Base-by-base conservation (phyloP, 257 asterid species). In the Dorcoceras hygrometricum region DNA sequence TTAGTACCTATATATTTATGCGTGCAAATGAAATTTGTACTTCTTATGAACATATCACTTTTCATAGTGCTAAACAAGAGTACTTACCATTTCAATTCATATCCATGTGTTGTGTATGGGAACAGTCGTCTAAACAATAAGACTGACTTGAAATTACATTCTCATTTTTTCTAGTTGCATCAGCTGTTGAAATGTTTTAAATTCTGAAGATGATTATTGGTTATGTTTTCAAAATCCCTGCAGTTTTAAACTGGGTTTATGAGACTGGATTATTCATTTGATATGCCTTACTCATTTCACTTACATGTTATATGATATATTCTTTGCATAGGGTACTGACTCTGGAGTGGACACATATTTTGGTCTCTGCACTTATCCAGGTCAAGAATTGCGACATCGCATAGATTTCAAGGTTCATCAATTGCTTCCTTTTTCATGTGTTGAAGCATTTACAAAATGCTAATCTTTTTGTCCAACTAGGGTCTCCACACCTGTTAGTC, bases 301-400 rank as follows among this genome's bases (percentile, higher is more conserved):
- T 70, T 66, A 19, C 60, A 48, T 64, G 62, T 53, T 26, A 54
- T 55, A 4, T 59, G 64, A 25, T 39, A 32, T 69, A n/a, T n/a
- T n/a, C 9, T 63, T 59, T 20, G 34, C 4, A 23, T 84, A 93
- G 99, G 95, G 90, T 63, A 85, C 88, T 14, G 96, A 88, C 78
- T 77, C 87, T 54, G 97, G 97, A 64, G 95, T 94, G 71, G 99
- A 94, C 76, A 94, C 97, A 8, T 94, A 85, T 76, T 90, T 88
- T 78, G 99, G 99, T 51, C 95, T 94, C 48, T 94, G 96, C 87
- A 88, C 96, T 56, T 87, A 77, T 61, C 95, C 92, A 67, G 93
- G 95, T 59, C 86, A 67, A 75, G 96, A 90, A 79, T 68, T 94
- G 66, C 89, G 96, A 20, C 97, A 81, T 55, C 95, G 99, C 59